A percentile compares a stretch with the other conserved stretches of the same genome.
Conservation (phyloP, 2,329 filamentous ascomycete species). For the Parascedosporium putredinis region DNA sequence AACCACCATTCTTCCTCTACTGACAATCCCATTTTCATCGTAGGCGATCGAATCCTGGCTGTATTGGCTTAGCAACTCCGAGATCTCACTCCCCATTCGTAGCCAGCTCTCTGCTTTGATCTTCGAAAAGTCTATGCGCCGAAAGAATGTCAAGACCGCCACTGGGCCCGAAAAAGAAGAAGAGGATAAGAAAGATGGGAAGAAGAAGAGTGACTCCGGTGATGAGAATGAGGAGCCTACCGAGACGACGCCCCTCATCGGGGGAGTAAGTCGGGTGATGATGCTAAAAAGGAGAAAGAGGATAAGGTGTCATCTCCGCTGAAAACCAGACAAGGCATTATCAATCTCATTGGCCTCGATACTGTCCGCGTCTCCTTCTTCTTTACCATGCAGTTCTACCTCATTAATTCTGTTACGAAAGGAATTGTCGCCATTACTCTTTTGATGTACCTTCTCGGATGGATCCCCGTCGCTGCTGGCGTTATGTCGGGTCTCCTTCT, state of each 20-base stretch:
- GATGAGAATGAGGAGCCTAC: constrained; percentile 16
- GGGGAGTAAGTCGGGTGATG: constrained; percentile 30
- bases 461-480: constrained; percentile 56
- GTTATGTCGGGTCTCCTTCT: constrained; percentile 53
- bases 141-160: constrained; percentile 63
- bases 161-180: constrained; percentile 27
- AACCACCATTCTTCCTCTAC: not conserved
- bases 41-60: constrained; percentile 54
- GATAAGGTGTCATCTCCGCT: constrained; percentile 21
- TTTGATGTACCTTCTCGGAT: constrained; percentile 59
- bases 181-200: constrained; percentile 18
- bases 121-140: constrained; percentile 66
- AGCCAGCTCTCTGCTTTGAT: constrained; percentile 61
- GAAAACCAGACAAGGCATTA: constrained; percentile 54
- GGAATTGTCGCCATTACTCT: constrained; percentile 57
- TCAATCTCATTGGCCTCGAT: constrained; percentile 73
- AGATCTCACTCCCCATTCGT: constrained; percentile 55
- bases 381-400: constrained; percentile 53
- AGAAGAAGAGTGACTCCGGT: constrained; percentile 7
- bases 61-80: constrained; percentile 55
- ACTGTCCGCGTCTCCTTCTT: constrained; percentile 60
- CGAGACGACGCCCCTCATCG: not conserved
- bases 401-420: constrained; percentile 52
- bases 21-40: constrained; percentile 7
- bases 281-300: constrained; percentile 42